Base-by-base conservation (phyloP, 768 basidiomycete species). In the Suillus alpinus region DNA sequence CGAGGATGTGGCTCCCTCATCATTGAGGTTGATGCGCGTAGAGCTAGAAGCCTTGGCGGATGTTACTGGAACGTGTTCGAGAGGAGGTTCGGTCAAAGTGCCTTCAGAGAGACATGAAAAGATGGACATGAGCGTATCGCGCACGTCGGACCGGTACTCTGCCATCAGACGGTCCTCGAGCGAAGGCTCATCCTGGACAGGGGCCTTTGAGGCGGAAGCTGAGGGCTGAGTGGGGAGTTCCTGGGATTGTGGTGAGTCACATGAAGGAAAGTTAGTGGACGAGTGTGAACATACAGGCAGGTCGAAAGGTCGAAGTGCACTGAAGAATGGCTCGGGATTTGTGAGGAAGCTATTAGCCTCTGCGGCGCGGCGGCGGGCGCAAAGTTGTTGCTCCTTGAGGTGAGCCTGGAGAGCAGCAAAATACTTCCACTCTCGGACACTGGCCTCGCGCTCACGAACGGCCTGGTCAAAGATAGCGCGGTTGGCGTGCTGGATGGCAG, bases 131-230 rank as follows among this genome's bases (percentile, higher is more conserved):
- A 57, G 47, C 2, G 55, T 43, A 37, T 61, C 60, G 47, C 37
- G 56, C 32, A 61, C 23, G 7, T 61, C 60, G 6, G 32, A 41
- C 60, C 57, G 49, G 37, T 49, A 56, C 32, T 59, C 58, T 7
- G 29, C n/a, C 51, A 60, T 56, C 5, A 55, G 51, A 40, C 41
- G 49, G 4, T 40, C 18, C 41, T 59, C 51, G 10, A 44, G 46
- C 2, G 12, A 2, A 26, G 14, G 52, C 4, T 39, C 12, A 12
- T 26, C 26, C 16, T 55, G 9, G 1, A 37, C 34, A 55, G 52
- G 58, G 52, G 16, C 34, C 34, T 20, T 36, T 0, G 36, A n/a
- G 6, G 47, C 31, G 13, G 58, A 58, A 58, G 58, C 7, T 59
- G 6, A 7, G 23, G 57, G 16, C 7, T 32, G 57, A 55, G 29